A percentile compares a stretch with the other conserved stretches of the same genome.
These are phyloP conservation scores for Saccharomyces pastorianus DNA, from an alignment of 1,139 yeast species.

Conservation along the genomic window DNA sequence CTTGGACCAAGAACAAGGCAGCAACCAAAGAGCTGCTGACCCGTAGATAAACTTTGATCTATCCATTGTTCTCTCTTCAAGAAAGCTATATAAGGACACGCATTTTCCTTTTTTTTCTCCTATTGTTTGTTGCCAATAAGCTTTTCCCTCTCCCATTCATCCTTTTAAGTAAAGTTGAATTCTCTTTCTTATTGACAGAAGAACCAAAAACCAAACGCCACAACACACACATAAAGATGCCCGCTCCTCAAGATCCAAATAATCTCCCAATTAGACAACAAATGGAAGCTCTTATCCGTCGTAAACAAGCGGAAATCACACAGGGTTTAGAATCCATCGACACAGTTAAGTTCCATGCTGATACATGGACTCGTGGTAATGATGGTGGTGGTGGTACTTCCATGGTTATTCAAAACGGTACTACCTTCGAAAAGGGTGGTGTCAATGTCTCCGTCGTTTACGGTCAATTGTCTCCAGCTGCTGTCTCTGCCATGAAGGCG, in stretches of 20 bases:
- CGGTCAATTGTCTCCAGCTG: constrained; percentile 80
- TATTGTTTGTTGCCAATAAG: background rate
- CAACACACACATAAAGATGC: constrained; percentile 15
- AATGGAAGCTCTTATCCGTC: constrained; percentile 77
- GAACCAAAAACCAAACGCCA: background rate
- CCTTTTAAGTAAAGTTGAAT: too few species aligned
- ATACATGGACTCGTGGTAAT: constrained; percentile 79
- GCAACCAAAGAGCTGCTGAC: background rate
- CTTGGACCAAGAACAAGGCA: background rate
- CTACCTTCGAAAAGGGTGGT: constrained; percentile 90
- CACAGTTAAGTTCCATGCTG: constrained; percentile 54
- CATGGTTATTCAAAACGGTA: constrained; percentile 83
- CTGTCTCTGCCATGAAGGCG: constrained; percentile 78
- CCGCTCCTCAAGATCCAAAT: constrained; percentile 28
- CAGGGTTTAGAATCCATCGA: constrained; percentile 58
- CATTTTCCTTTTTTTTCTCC: background rate
- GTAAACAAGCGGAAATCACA: constrained; percentile 75
- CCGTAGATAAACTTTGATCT: background rate
- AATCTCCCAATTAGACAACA: constrained; percentile 45
- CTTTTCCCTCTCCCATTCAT: too few species aligned
- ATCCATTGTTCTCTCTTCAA: background rate
- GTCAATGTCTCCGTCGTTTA: constrained; percentile 86
- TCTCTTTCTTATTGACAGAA: background rate
- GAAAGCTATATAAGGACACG: background rate
- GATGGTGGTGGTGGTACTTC: constrained; percentile 87